These are phyloP conservation scores for Penicillium palitans DNA, from an alignment of 2,329 filamentous ascomycete species.

Conservation along the genomic window DNA sequence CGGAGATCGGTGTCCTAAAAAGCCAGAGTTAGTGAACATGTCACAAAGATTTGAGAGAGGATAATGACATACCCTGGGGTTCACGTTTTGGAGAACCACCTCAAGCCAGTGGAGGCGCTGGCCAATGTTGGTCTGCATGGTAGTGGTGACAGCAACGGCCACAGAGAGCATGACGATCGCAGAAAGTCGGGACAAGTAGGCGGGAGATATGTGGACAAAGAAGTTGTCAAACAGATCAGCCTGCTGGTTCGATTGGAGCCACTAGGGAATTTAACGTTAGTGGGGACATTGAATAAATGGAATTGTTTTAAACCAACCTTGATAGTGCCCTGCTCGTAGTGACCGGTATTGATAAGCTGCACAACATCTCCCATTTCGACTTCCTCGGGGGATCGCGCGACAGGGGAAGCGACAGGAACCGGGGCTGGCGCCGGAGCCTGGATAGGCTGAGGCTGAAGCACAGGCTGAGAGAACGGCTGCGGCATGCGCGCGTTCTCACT, in stretches of 20 bases:
- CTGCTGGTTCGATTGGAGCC: conserved; percentile 63
- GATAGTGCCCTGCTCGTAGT: conserved; percentile 48
- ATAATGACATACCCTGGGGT: conserved; percentile 50
- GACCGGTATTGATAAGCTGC: conserved; percentile 41
- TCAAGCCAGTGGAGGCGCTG: conserved; percentile 62
- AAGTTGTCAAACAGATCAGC: conserved; percentile 62
- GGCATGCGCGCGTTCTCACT: conserved; percentile 19
- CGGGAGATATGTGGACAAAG: conserved; percentile 59
- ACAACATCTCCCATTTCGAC: conserved; percentile 45
- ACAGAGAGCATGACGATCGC: conserved; percentile 62
- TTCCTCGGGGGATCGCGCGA: conserved; percentile 35
- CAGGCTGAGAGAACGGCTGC: conserved; percentile 16
- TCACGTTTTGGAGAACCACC: conserved; percentile 55
- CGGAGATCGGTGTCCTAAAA: conserved; percentile 54
- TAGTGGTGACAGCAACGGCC: conserved; percentile 61
- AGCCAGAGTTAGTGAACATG: background rate
- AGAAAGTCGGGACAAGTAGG: conserved; percentile 56
- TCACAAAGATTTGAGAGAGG: background rate
- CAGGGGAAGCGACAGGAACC: conserved; percentile 15
- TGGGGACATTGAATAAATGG: background rate
- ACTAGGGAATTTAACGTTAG: conserved; percentile 42
- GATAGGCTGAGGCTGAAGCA: background rate
- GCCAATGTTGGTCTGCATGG: conserved; percentile 53
- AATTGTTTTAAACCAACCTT: conserved; percentile 35
- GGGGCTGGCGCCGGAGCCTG: conserved; percentile 1